phyloP scores from a whole-genome alignment of 352 stramenopile species.

The Pythium periplocum region DNA sequence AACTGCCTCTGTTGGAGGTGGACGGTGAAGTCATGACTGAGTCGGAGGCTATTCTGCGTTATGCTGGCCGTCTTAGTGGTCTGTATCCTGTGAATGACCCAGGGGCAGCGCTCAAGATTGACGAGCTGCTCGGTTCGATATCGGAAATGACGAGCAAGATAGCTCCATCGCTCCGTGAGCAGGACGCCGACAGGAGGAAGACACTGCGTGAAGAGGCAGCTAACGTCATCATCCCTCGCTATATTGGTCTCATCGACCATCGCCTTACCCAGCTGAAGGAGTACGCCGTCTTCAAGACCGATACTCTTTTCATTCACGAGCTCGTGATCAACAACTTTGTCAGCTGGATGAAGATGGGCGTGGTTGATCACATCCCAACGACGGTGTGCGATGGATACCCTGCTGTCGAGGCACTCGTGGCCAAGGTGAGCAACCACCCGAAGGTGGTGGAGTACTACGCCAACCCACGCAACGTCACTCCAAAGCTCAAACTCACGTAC shows the following conservation, averaged over 20 bases:
- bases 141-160: conserved; percentile 21
- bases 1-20: conserved; percentile 27
- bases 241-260: conserved; percentile 20
- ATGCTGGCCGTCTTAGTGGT: conserved; percentile 25
- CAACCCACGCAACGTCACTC: conserved; percentile 9
- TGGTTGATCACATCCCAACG: conserved; percentile 28
- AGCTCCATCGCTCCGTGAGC: conserved; percentile 19
- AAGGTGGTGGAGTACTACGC: conserved; percentile 32
- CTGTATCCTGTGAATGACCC: conserved; percentile 31
- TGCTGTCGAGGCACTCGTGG: conserved; percentile 9
- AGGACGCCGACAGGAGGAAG: conserved; percentile 28
- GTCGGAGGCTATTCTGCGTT: conserved; percentile 29
- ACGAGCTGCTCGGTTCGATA: conserved; percentile 25
- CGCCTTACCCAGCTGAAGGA: conserved; percentile 23
- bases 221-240: conserved; percentile 18
- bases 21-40: conserved; percentile 22
- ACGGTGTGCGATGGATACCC: conserved; percentile 19
- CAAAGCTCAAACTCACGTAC: conserved; percentile 63
- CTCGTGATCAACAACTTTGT: conserved; percentile 22
- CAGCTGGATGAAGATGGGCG: conserved; percentile 18
- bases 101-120: conserved; percentile 21
- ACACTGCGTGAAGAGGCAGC: conserved; percentile 28
- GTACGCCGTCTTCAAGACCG: conserved; percentile 14
- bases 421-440: conserved; percentile 21
- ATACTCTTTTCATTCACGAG: conserved; percentile 25